Percentiles rank a stretch among this genome's conserved stretches.
These are phyloP conservation scores for Dichomitus squalens DNA, from an alignment of 1,284 basidiomycete species.

Conservation along the genomic window DNA sequence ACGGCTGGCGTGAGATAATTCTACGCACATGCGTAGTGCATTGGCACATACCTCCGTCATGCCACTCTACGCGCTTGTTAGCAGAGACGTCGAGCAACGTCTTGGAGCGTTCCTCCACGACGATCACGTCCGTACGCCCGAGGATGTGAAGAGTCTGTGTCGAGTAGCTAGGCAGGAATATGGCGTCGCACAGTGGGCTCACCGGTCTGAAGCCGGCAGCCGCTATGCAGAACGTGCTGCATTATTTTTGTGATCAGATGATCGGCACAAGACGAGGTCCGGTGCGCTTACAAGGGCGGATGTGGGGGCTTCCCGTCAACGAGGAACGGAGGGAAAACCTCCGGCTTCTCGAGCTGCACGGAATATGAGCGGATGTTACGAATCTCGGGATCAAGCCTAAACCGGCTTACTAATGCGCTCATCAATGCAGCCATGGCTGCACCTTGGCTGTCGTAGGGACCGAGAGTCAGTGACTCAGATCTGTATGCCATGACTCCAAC, in stretches of 20 bases:
- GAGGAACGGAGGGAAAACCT: slow-evolving; percentile 66
- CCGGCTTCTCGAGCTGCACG: slow-evolving; percentile 51
- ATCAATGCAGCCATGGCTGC: slow-evolving; percentile 79
- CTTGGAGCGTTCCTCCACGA: slow-evolving; percentile 71
- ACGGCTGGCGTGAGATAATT: not conserved
- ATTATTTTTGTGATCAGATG: slow-evolving; percentile 1
- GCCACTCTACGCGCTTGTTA: slow-evolving; percentile 66
- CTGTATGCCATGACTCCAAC: not conserved
- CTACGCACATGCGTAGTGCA: not conserved
- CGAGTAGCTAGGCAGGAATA: slow-evolving; percentile 58
- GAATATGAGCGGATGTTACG: not conserved
- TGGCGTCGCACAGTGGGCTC: slow-evolving; percentile 50
- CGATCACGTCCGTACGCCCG: slow-evolving; percentile 81
- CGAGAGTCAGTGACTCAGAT: not conserved
- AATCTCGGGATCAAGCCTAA: not conserved
- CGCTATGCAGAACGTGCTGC: slow-evolving; percentile 69
- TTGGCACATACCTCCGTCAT: slow-evolving; percentile 67
- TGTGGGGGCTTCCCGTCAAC: slow-evolving; percentile 65
- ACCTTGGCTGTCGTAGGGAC: slow-evolving; percentile 61
- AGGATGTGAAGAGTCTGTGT: slow-evolving; percentile 84
- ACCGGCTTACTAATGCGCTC: slow-evolving; percentile 60
- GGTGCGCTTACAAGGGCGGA: slow-evolving; percentile 62
- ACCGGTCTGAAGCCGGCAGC: slow-evolving; percentile 67
- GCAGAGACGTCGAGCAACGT: slow-evolving; percentile 60
- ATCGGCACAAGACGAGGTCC: slow-evolving; percentile 4